These are phyloP conservation scores for Fistulinella cinereoalba DNA, from an alignment of 1,284 basidiomycete species.

Conservation along the genomic window DNA sequence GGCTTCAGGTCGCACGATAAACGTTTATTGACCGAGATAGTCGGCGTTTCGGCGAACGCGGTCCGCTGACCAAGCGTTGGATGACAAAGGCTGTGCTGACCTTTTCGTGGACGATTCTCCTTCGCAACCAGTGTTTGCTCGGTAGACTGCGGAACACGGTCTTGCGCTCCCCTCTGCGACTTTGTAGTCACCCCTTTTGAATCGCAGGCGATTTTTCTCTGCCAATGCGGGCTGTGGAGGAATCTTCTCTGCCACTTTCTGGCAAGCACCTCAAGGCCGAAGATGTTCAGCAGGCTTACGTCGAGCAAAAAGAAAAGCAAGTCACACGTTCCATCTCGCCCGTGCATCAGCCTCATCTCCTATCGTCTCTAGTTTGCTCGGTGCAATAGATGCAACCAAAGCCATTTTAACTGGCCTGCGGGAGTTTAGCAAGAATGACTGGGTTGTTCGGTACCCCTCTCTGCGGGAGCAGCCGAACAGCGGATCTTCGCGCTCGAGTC, in stretches of 20 bases:
- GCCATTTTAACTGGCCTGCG: slow-evolving; percentile 70
- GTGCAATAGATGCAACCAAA: slow-evolving; percentile 72
- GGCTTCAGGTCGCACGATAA: too few relatives aligned
- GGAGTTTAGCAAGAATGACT: slow-evolving; percentile 81
- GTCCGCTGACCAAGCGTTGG: slow-evolving; percentile 19
- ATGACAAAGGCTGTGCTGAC: slow-evolving; percentile 14
- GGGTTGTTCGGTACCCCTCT: slow-evolving; percentile 86
- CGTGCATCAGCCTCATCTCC: slow-evolving; percentile 3
- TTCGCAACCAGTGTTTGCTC: background rate
- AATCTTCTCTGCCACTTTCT: slow-evolving; percentile 8
- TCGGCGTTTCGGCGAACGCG: background rate
- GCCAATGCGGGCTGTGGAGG: slow-evolving; percentile 17
- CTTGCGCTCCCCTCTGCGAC: background rate
- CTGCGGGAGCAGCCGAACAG: slow-evolving; percentile 36
- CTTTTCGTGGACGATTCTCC: background rate
- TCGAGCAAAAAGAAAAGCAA: slow-evolving; percentile 69
- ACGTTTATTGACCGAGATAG: background rate
- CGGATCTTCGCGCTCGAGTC: slow-evolving; percentile 26
- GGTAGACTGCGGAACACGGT: slow-evolving; percentile 6
- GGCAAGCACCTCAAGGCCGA: slow-evolving; percentile 52
- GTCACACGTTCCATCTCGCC: slow-evolving; percentile 18
- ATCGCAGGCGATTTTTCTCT: slow-evolving; percentile 6
- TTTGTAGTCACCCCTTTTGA: background rate
- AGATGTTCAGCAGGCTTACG: slow-evolving; percentile 71
- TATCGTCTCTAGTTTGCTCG: slow-evolving; percentile 55